Conservation (phyloP, 2,329 filamentous ascomycete species). For the Dactylellina sp. region DNA sequence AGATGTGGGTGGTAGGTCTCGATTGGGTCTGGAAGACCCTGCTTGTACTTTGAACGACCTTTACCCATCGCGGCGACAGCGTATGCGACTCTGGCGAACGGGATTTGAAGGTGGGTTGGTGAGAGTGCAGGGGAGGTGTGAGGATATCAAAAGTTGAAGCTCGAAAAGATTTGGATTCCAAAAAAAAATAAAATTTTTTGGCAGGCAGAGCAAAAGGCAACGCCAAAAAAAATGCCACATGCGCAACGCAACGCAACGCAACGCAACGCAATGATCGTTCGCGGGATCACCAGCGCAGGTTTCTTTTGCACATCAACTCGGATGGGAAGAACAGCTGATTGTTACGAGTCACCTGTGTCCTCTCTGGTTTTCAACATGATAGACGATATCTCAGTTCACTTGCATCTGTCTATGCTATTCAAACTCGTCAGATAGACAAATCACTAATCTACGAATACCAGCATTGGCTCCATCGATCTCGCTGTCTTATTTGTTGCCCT, state of each 20-base stretch:
- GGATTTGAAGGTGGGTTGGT: conserved; percentile 23
- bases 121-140: background rate
- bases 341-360: too few relatives aligned
- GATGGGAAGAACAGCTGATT: too few relatives aligned
- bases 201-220: conserved; percentile 25
- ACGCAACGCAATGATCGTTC: background rate
- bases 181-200: conserved; percentile 34
- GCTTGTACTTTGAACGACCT: conserved; percentile 94
- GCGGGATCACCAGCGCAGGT: background rate
- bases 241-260: conserved; percentile 35
- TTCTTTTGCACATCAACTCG: too few relatives aligned
- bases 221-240: conserved; percentile 36
- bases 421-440: background rate
- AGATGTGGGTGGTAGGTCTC: conserved; percentile 76
- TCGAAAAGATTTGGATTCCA: conserved; percentile 10
- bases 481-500: conserved; percentile 18
- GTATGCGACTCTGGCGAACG: conserved; percentile 23
- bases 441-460: background rate
- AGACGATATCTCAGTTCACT: too few relatives aligned
- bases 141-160: background rate
- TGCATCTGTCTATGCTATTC: too few relatives aligned
- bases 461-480: conserved; percentile 21
- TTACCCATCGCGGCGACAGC: conserved; percentile 76
- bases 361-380: too few relatives aligned
- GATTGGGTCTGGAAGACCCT: conserved; percentile 84